Evolutionary conservation across 2,329 filamentous ascomycete genomes (phyloP).

Genomic region (Penicillium sp.): DNA sequence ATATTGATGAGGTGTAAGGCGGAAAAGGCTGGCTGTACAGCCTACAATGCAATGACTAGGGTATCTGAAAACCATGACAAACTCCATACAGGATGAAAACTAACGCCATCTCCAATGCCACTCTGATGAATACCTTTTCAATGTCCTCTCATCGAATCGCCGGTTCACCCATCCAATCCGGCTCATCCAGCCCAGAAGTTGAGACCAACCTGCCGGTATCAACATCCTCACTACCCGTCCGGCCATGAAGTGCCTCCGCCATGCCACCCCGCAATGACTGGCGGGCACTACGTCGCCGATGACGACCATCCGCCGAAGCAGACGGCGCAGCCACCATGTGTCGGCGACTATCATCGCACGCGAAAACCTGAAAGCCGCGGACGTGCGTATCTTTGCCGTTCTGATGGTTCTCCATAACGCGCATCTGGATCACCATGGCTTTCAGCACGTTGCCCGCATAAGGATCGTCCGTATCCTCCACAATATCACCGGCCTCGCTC

Average conservation of each 20-base stretch:
- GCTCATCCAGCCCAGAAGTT: slow-evolving; percentile 40
- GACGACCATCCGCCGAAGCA: slow-evolving; percentile 35
- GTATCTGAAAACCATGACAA: slow-evolving; percentile 24
- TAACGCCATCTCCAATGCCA: not conserved
- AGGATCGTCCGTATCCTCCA: slow-evolving; percentile 32
- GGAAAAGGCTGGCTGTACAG: not conserved
- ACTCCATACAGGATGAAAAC: slow-evolving; percentile 7
- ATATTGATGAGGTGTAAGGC: not conserved
- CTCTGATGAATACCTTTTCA: not conserved
- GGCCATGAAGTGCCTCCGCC: slow-evolving; percentile 24
- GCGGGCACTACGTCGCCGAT: slow-evolving; percentile 31
- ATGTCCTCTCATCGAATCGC: slow-evolving; percentile 43
- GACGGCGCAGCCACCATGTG: slow-evolving; percentile 34
- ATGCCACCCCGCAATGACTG: slow-evolving; percentile 32
- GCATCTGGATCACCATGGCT: slow-evolving; percentile 86
- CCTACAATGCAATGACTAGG: slow-evolving; percentile 11
- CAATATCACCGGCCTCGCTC: slow-evolving; percentile 26
- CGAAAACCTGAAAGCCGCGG: slow-evolving; percentile 84
- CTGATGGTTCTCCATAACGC: slow-evolving; percentile 94
- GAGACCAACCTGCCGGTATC: slow-evolving; percentile 27
- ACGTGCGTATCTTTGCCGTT: slow-evolving; percentile 99
- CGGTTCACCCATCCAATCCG: slow-evolving; percentile 54
- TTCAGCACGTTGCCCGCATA: slow-evolving; percentile 73
- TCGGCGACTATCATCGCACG: slow-evolving; percentile 46
- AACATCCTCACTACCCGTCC: slow-evolving; percentile 26